phyloP scores from a whole-genome alignment of 192 early-diverging fungal species.

The Gonapodya prolifera region DNA sequence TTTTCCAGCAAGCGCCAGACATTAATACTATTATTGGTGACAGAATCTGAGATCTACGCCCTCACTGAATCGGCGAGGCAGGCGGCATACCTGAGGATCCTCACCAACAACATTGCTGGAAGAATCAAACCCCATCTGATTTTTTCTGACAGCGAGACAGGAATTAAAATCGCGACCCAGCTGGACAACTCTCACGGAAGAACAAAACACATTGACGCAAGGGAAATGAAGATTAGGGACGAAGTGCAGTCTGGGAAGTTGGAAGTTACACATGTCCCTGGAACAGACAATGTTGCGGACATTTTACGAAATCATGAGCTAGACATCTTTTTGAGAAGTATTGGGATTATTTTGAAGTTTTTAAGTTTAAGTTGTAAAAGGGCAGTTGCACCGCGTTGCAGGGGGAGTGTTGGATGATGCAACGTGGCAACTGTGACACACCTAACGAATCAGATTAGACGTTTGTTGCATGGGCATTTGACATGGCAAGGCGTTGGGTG shows the following conservation, averaged over 20 bases:
- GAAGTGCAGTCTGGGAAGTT: background rate
- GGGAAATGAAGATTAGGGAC: background rate
- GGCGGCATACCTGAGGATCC: background rate
- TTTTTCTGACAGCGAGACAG: background rate
- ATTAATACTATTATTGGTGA: slow-evolving; percentile 13
- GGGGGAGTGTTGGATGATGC: no score
- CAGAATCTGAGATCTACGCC: slow-evolving; percentile 17
- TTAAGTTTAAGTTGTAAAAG: no score
- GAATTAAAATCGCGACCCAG: background rate
- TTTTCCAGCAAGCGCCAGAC: slow-evolving; percentile 13
- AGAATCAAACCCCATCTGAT: background rate
- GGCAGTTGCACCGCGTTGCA: no score
- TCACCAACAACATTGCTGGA: background rate
- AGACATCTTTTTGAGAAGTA: no score
- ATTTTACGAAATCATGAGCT: no score
- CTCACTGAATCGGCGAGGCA: background rate
- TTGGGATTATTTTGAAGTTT: no score
- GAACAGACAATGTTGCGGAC: background rate
- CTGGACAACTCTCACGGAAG: background rate
- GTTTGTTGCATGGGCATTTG: no score
- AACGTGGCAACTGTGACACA: no score
- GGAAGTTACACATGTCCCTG: background rate
- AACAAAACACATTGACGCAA: background rate
- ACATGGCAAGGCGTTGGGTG: no score
- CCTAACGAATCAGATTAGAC: no score